phyloP scores from a whole-genome alignment of 495 filamentous ascomycete genomes.

The Parathielavia hyrcaniae region DNA sequence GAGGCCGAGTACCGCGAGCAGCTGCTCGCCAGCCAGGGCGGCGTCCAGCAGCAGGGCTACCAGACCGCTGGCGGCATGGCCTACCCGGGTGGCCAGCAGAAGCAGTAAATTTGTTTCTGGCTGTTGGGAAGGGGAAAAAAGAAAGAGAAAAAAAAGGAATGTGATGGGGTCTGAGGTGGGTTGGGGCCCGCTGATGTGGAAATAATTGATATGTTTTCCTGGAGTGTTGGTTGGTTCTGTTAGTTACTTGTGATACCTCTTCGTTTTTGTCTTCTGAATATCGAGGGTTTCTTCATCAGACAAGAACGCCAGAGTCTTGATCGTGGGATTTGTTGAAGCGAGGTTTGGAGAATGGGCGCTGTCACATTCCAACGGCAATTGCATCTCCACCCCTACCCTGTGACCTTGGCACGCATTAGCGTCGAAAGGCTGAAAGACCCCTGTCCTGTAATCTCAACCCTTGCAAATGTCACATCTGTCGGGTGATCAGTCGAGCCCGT shows the following conservation, averaged over 20 bases:
- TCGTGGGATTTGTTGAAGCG: background rate
- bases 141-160: background rate
- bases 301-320: background rate
- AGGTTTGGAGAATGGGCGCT: background rate
- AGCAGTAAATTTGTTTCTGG: constrained; percentile 2
- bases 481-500: background rate
- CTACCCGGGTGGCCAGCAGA: constrained; percentile 14
- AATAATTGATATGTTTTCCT: too few species aligned
- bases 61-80: constrained; percentile 27
- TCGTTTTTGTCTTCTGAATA: background rate
- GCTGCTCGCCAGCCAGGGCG: constrained; percentile 7
- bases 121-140: background rate
- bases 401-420: background rate
- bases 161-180: background rate
- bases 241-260: background rate
- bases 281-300: background rate
- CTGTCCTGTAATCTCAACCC: constrained; percentile 1
- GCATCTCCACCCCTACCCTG: background rate
- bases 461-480: too few species aligned
- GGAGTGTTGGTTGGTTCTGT: too few species aligned
- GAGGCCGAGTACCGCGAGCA: constrained; percentile 27
- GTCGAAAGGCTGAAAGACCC: background rate
- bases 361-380: background rate
- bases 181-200: background rate
- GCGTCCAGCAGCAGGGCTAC: constrained; percentile 23